These are phyloP conservation scores for Ziziphus jujuba DNA, from an alignment of 306 rosid species.

Conservation along the genomic window DNA sequence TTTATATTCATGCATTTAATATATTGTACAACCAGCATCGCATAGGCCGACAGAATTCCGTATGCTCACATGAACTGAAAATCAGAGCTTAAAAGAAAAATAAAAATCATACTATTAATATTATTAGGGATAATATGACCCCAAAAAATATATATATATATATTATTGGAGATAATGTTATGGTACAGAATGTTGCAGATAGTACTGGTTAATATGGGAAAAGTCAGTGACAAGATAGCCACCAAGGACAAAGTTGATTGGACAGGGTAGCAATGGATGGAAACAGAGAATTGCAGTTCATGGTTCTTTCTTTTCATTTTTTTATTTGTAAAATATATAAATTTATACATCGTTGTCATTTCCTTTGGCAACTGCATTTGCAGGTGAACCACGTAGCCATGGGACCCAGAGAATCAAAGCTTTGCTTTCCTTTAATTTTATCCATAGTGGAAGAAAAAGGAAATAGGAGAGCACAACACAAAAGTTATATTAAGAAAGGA, in stretches of 20 bases:
- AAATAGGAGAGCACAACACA: neutral
- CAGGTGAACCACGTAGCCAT: constrained; percentile 22
- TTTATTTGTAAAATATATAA: neutral
- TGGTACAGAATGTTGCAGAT: neutral
- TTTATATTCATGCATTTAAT: too few relatives aligned
- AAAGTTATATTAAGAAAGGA: neutral
- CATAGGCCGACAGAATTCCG: constrained; percentile 16
- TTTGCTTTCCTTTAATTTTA: constrained; percentile 7
- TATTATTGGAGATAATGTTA: neutral
- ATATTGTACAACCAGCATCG: neutral
- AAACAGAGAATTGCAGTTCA: neutral
- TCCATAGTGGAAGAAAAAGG: constrained; percentile 29
- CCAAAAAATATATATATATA: too few relatives aligned
- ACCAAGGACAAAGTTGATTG: neutral
- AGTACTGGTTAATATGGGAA: neutral
- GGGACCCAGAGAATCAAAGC: constrained; percentile 38
- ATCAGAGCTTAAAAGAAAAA: neutral
- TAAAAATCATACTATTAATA: neutral
- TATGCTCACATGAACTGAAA: constrained; percentile 20
- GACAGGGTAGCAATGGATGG: neutral
- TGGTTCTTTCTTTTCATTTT: too few relatives aligned
- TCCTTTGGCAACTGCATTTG: constrained; percentile 18
- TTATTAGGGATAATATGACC: neutral
- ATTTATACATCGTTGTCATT: constrained; percentile 8
- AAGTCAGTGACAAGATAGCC: neutral